Conservation (phyloP, 1,139 yeast species). For the Zygosaccharomyces pseudobailii region DNA sequence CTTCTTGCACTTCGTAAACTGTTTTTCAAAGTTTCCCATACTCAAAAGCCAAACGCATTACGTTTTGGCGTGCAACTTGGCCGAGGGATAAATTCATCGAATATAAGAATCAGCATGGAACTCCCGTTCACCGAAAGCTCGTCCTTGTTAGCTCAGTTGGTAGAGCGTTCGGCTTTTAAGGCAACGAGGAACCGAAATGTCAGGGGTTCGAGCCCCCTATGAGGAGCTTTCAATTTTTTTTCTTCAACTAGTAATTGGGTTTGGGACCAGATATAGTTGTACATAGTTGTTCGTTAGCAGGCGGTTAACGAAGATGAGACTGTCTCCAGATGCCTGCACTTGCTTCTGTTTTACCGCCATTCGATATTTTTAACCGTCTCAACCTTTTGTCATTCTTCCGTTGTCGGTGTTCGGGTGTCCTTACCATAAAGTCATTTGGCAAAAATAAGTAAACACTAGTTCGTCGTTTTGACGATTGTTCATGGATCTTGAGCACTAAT, state of each 20-base stretch:
- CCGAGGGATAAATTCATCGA: too few species aligned
- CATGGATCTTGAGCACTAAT: not conserved
- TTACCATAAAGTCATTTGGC: not conserved
- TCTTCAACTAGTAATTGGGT: not conserved
- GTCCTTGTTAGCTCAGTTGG: constrained; percentile 33
- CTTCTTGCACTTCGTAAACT: too few species aligned
- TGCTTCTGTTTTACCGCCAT: not conserved
- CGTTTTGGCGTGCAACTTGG: too few species aligned
- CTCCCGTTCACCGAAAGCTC: constrained; percentile 13
- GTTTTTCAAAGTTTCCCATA: too few species aligned
- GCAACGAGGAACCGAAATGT: constrained; percentile 31
- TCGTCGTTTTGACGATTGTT: not conserved
- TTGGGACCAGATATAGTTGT: too few species aligned
- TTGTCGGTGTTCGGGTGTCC: not conserved
- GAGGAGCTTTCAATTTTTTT: constrained; percentile 24
- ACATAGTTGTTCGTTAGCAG: too few species aligned
- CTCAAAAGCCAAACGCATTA: too few species aligned
- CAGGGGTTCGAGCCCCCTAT: constrained; percentile 34
- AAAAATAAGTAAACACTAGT: not conserved
- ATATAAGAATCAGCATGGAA: not conserved
- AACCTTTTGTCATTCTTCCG: not conserved
- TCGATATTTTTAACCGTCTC: not conserved
- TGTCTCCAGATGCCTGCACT: too few species aligned
- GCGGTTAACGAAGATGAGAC: too few species aligned
- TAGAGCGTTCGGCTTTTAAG: constrained; percentile 34